A percentile compares a stretch with the other conserved stretches of the same genome.
Conservation (phyloP, 148 eudicot species). For the Salicornia ramosissima region DNA sequence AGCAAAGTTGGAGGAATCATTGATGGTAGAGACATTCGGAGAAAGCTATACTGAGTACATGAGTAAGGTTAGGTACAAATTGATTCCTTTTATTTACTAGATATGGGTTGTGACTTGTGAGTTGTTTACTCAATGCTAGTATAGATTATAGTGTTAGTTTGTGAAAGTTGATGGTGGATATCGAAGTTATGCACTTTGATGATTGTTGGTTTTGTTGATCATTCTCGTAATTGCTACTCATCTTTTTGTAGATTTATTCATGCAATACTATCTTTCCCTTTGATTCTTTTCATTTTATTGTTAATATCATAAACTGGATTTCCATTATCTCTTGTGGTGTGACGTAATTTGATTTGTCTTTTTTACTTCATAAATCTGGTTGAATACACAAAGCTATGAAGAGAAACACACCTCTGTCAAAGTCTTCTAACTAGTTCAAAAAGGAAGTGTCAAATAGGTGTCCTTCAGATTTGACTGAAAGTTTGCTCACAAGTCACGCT, state of each 20-base stretch:
- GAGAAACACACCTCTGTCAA: neutral
- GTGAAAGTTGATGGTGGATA: conserved; percentile 19
- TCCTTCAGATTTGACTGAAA: neutral
- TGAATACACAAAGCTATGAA: neutral
- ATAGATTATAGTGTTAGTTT: conserved; percentile 16
- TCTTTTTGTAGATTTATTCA: neutral
- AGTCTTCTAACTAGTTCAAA: neutral
- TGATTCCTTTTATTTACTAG: conserved; percentile 86
- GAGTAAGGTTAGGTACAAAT: conserved; percentile 67
- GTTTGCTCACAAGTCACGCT: neutral
- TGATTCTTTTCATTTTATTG: neutral
- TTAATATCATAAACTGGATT: neutral
- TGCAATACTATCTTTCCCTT: neutral
- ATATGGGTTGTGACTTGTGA: conserved; percentile 7
- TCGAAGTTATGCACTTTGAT: conserved; percentile 3
- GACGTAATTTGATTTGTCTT: neutral
- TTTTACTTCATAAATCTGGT: neutral
- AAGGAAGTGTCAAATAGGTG: neutral
- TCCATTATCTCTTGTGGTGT: neutral
- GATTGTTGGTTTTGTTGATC: conserved; percentile 8
- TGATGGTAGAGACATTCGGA: conserved; percentile 65
- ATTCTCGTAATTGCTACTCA: neutral
- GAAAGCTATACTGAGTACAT: conserved; percentile 54
- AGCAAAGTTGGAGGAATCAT: conserved; percentile 67
- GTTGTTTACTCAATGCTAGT: conserved; percentile 12